Evolutionary conservation across 768 basidiomycete genomes (phyloP).

Genomic region (Mycena haematopus): DNA sequence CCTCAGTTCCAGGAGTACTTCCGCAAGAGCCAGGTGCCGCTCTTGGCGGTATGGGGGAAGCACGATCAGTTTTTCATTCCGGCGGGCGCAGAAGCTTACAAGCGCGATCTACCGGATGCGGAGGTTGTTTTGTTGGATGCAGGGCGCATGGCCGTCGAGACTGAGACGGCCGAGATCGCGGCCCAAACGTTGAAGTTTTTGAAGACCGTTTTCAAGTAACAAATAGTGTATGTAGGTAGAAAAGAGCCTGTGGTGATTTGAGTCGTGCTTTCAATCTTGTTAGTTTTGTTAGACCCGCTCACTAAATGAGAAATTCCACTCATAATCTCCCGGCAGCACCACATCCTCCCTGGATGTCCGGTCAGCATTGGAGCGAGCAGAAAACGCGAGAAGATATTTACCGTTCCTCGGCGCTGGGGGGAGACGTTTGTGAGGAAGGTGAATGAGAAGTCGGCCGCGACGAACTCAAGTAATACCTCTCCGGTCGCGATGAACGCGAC

Average conservation of each 20-base stretch:
- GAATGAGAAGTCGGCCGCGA: too few relatives aligned
- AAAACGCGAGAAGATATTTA: too few relatives aligned
- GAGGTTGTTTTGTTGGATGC: slow-evolving; percentile 48
- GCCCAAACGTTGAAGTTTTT: slow-evolving; percentile 40
- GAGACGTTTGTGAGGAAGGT: too few relatives aligned
- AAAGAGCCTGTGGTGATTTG: too few relatives aligned
- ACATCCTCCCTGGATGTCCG: too few relatives aligned
- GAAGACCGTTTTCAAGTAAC: slow-evolving; percentile 11
- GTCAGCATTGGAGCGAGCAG: too few relatives aligned
- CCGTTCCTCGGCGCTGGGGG: too few relatives aligned
- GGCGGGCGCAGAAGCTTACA: slow-evolving; percentile 52
- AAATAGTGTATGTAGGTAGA: neutral
- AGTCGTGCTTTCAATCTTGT: too few relatives aligned
- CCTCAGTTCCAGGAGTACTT: slow-evolving; percentile 53
- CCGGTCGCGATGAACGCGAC: too few relatives aligned
- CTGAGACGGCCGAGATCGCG: slow-evolving; percentile 44
- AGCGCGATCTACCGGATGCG: slow-evolving; percentile 43
- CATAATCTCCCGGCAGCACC: too few relatives aligned
- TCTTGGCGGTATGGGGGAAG: slow-evolving; percentile 57
- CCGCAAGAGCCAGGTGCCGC: slow-evolving; percentile 43
- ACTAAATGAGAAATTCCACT: too few relatives aligned
- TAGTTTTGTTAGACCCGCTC: slow-evolving; percentile 26
- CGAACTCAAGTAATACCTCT: too few relatives aligned
- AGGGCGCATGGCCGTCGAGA: slow-evolving; percentile 56
- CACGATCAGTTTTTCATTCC: slow-evolving; percentile 51